phyloP scores from a whole-genome alignment of 768 basidiomycete species.

The Tephrocybe sp. region DNA sequence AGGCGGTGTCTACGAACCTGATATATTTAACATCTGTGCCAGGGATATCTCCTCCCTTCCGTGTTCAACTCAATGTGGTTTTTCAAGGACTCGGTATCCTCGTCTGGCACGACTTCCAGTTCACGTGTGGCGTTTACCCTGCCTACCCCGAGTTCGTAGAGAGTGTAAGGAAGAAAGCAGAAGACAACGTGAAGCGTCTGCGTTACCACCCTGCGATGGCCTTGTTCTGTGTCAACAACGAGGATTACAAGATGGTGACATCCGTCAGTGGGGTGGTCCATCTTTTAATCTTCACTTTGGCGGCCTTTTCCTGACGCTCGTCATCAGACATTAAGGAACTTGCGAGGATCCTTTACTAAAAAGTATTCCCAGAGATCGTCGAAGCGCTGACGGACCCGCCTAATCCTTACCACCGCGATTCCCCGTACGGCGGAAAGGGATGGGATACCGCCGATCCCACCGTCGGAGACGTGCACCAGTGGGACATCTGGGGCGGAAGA shows the following conservation, averaged over 20 bases:
- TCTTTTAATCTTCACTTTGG: neutral
- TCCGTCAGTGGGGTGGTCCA: constrained; percentile 62
- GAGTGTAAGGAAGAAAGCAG: constrained; percentile 72
- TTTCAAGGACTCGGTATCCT: constrained; percentile 51
- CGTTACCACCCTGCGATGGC: constrained; percentile 80
- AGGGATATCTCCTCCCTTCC: constrained; percentile 37
- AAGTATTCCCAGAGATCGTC: constrained; percentile 59
- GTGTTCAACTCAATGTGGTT: neutral
- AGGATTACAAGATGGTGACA: constrained; percentile 56
- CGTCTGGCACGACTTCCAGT: constrained; percentile 95
- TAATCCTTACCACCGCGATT: constrained; percentile 77
- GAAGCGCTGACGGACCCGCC: constrained; percentile 38
- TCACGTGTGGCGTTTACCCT: constrained; percentile 89
- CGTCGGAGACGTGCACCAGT: constrained; percentile 87
- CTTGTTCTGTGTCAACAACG: constrained; percentile 85
- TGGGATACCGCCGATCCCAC: constrained; percentile 71
- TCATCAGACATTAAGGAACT: constrained; percentile 36
- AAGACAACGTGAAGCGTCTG: constrained; percentile 74
- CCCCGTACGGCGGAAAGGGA: constrained; percentile 80
- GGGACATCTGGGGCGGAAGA: constrained; percentile 66
- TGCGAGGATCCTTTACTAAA: constrained; percentile 63
- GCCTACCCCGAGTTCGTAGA: constrained; percentile 73
- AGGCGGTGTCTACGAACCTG: constrained; percentile 81
- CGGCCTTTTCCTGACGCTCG: neutral
- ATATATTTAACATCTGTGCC: constrained; percentile 74